Percentiles rank a stretch among this genome's conserved stretches.
Evolutionary conservation across 2,329 filamentous ascomycete species (phyloP).

Genomic region (Orbilia blumenaviensis): DNA sequence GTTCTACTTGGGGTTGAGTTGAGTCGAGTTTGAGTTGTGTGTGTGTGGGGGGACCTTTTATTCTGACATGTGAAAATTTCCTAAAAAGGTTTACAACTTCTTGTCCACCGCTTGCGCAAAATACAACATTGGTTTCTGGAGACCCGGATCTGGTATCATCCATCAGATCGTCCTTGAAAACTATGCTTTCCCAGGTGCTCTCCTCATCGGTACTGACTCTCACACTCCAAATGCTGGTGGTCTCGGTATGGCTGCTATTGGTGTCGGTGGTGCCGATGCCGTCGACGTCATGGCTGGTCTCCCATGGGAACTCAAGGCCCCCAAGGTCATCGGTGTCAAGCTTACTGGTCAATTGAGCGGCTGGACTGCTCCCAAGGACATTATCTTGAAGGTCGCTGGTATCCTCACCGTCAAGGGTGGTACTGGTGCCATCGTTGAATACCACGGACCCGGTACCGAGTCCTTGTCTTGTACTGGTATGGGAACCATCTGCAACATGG

Average conservation of each 20-base stretch:
- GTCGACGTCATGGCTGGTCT: constrained; percentile 98
- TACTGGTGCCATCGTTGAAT: constrained; percentile 88
- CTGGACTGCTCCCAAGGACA: constrained; percentile 95
- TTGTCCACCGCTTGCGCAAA: constrained; percentile 91
- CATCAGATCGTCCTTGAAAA: constrained; percentile 99
- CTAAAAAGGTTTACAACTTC: constrained; percentile 83
- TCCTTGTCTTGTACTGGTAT: constrained; percentile 83
- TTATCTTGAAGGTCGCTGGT: constrained; percentile 96
- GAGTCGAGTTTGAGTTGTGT: too few relatives aligned
- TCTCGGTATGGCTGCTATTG: constrained; percentile 92
- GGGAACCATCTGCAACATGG: constrained; percentile 80
- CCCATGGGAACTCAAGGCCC: constrained; percentile 97
- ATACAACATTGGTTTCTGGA: constrained; percentile 99
- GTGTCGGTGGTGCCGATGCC: constrained; percentile 97
- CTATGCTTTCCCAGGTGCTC: constrained; percentile 98
- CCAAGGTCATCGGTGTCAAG: constrained; percentile 95
- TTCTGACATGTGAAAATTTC: constrained; percentile 1
- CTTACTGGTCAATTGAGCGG: constrained; percentile 87
- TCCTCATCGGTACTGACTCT: constrained; percentile 96
- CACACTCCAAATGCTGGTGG: constrained; percentile 98
- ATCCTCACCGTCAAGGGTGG: constrained; percentile 98
- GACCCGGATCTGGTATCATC: constrained; percentile 97
- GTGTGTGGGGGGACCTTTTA: background rate
- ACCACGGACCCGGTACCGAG: constrained; percentile 77
- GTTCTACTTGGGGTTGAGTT: too few relatives aligned